Conservation (phyloP, 148 eudicot genomes). For the Spergularia marina region DNA sequence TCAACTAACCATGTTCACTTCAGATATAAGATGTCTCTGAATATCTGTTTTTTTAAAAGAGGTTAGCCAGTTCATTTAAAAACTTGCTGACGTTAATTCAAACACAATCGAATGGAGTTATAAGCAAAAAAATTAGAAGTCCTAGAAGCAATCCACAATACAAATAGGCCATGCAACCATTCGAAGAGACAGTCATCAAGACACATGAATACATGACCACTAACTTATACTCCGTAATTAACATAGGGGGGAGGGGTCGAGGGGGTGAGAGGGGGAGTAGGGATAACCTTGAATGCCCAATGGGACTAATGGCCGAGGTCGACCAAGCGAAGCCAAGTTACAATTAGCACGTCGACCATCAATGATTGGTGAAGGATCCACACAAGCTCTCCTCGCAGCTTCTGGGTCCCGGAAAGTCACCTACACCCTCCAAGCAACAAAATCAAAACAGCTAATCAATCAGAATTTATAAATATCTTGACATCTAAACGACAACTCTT, state of each 20-base stretch:
- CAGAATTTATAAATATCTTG: conserved; percentile 11
- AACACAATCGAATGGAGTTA: neutral
- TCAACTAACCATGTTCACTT: neutral
- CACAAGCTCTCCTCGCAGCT: conserved; percentile 89
- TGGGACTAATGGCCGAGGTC: conserved; percentile 62
- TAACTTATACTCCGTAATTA: neutral
- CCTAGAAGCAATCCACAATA: neutral
- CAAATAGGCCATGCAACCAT: neutral
- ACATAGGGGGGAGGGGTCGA: neutral
- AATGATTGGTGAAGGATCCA: conserved; percentile 82
- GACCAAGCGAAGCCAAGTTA: conserved; percentile 92
- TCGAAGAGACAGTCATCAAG: neutral
- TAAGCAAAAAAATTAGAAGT: neutral
- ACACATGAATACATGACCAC: neutral
- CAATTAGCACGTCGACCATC: conserved; percentile 97
- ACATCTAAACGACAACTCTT: neutral
- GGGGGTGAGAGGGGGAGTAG: neutral
- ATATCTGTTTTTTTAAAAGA: neutral
- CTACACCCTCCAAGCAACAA: conserved; percentile 74
- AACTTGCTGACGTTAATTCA: neutral
- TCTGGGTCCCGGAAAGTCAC: conserved; percentile 98
- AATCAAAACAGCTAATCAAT: conserved; percentile 26
- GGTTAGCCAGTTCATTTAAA: neutral
- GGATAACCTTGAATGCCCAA: conserved; percentile 43
- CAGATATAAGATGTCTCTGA: neutral